phyloP scores from a whole-genome alignment of 768 basidiomycete genomes.

The Trametes meyenii region DNA sequence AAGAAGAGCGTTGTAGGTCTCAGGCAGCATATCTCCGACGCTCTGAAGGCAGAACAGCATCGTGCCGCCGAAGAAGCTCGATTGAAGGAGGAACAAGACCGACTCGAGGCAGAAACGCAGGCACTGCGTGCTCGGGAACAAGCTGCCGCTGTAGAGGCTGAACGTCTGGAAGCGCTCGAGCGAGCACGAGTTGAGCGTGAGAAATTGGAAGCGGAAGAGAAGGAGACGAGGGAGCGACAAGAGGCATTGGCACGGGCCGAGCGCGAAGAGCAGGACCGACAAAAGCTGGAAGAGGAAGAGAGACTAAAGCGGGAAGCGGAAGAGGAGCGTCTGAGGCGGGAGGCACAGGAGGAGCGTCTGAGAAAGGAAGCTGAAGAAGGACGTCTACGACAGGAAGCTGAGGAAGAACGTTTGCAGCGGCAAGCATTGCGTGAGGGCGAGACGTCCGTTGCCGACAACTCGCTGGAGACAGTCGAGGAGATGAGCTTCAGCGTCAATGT shows the following conservation, averaged over 20 bases:
- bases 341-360: not conserved
- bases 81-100: slow-evolving; percentile 29
- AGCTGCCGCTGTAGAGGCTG: slow-evolving; percentile 18
- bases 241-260: slow-evolving; percentile 28
- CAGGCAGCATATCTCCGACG: slow-evolving; percentile 42
- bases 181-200: slow-evolving; percentile 25
- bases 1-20: slow-evolving; percentile 39
- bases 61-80: slow-evolving; percentile 34
- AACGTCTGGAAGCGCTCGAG: slow-evolving; percentile 23
- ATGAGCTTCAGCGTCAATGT: slow-evolving; percentile 10
- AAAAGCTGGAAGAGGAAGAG: slow-evolving; percentile 18
- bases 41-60: slow-evolving; percentile 44
- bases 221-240: slow-evolving; percentile 31
- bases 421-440: slow-evolving; percentile 10
- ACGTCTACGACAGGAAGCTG: slow-evolving; percentile 28
- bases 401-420: slow-evolving; percentile 1
- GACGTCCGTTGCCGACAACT: slow-evolving; percentile 1
- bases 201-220: slow-evolving; percentile 30
- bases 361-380: slow-evolving; percentile 23
- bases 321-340: slow-evolving; percentile 11
- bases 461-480: slow-evolving; percentile 20
- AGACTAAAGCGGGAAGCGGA: slow-evolving; percentile 29
- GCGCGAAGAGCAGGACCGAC: slow-evolving; percentile 29
- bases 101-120: slow-evolving; percentile 21
- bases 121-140: slow-evolving; percentile 20